Evolutionary conservation across 2,329 filamentous ascomycete species (phyloP).

Genomic region (Domatiomyces globalis): DNA sequence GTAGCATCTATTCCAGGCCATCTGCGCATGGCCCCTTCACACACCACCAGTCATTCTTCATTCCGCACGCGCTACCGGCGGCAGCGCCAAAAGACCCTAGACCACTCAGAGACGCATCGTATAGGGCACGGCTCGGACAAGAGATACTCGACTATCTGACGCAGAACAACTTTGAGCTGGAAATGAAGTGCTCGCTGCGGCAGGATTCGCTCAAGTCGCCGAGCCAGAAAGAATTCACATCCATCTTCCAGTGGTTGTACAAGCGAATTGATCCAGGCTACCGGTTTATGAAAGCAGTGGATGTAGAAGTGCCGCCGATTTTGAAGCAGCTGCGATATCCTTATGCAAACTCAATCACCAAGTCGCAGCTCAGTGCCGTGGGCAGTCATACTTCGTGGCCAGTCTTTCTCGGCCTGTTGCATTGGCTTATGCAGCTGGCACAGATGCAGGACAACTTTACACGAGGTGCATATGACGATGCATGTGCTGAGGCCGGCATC

Average conservation of each 20-base stretch:
- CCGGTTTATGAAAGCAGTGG: conserved; percentile 84
- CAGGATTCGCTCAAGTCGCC: conserved; percentile 85
- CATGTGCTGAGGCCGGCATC: conserved; percentile 72
- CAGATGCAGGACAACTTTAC: conserved; percentile 83
- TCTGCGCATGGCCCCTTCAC: conserved; percentile 53
- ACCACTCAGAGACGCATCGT: conserved; percentile 66
- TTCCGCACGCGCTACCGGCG: conserved; percentile 65
- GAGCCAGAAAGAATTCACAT: conserved; percentile 95
- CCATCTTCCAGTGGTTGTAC: conserved; percentile 97
- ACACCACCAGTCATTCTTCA: conserved; percentile 91
- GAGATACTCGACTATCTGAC: conserved; percentile 85
- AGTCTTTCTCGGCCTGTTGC: conserved; percentile 79
- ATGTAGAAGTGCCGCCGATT: conserved; percentile 84
- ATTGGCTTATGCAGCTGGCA: conserved; percentile 98
- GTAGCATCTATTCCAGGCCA: conserved; percentile 69
- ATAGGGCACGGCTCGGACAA: conserved; percentile 68
- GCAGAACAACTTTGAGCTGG: conserved; percentile 90
- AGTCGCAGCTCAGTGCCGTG: conserved; percentile 86
- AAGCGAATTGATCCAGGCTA: conserved; percentile 90
- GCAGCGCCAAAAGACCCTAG: conserved; percentile 77
- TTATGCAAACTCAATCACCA: conserved; percentile 88
- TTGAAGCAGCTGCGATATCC: conserved; percentile 90
- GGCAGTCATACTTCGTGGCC: conserved; percentile 87
- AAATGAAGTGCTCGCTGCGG: conserved; percentile 88
- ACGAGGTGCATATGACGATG: conserved; percentile 69